These are phyloP conservation scores for Cyclotella kingstonii DNA, from an alignment of 108 stramenopile genomes.

Conservation along the genomic window DNA sequence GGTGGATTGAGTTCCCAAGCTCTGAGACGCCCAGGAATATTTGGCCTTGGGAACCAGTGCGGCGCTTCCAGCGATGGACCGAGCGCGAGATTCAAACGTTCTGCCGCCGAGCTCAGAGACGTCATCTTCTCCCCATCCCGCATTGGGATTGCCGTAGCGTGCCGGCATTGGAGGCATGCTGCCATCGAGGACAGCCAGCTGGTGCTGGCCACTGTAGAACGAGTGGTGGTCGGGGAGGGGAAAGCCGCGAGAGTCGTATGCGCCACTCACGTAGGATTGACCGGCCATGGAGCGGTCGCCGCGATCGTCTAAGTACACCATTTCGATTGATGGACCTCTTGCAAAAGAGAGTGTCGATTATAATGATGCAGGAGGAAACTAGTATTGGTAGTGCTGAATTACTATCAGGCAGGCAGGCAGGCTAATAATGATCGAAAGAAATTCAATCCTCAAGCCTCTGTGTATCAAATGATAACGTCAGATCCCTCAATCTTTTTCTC, in stretches of 20 bases:
- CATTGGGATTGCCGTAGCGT: conserved; percentile 10
- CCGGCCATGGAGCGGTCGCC: conserved; percentile 20
- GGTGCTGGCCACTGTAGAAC: conserved; percentile 25
- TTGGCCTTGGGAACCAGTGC: conserved; percentile 48
- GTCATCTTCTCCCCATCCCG: conserved; percentile 17
- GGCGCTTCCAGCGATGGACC: conserved; percentile 39
- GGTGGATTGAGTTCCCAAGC: conserved; percentile 38
- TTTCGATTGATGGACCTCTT: no score
- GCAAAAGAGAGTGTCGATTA: no score
- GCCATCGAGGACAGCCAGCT: conserved; percentile 16
- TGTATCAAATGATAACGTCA: no score
- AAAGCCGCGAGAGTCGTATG: conserved; percentile 22
- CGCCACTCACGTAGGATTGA: conserved; percentile 24
- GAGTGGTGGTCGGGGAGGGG: conserved; percentile 25
- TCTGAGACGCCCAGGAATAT: conserved; percentile 42
- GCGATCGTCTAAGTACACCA: not conserved
- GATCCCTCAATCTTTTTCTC: no score
- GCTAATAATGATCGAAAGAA: no score
- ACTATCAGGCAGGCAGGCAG: no score
- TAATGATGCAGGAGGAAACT: no score
- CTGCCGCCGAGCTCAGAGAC: conserved; percentile 35
- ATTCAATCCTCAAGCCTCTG: no score
- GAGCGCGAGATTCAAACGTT: conserved; percentile 43
- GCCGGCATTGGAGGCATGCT: conserved; percentile 15
- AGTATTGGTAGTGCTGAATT: no score